Conservation (phyloP, 768 basidiomycete genomes). For the Boletus sp. region DNA sequence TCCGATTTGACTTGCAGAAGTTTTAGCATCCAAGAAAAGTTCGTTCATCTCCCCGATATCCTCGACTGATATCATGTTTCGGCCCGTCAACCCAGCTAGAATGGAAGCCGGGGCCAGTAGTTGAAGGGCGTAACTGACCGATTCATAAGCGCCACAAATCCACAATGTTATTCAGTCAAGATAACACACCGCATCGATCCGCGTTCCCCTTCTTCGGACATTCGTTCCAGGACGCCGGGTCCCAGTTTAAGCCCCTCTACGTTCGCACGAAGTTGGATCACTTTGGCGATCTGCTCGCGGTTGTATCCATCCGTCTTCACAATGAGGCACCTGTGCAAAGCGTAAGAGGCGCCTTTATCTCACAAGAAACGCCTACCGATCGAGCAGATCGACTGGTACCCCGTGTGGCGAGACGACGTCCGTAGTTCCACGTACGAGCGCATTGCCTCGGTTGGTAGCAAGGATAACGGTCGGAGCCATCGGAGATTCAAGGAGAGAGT, state of each 20-base stretch:
- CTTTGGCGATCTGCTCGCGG: conserved; percentile 80
- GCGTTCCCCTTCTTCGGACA: conserved; percentile 80
- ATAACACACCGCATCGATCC: conserved; percentile 70
- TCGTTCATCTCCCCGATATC: conserved; percentile 94
- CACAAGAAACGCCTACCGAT: conserved; percentile 55
- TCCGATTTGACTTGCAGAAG: conserved; percentile 57
- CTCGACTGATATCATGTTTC: conserved; percentile 78
- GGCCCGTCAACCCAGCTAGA: conserved; percentile 73
- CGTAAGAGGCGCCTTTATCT: conserved; percentile 8
- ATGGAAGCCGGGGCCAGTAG: conserved; percentile 90
- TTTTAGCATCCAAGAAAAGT: conserved; percentile 93
- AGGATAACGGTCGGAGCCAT: conserved; percentile 98
- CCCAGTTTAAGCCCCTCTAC: conserved; percentile 83
- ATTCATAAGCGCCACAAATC: conserved; percentile 8
- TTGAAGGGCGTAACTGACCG: conserved; percentile 80
- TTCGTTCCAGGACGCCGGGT: conserved; percentile 69
- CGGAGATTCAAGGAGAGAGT: conserved; percentile 90
- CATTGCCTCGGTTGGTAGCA: conserved; percentile 93
- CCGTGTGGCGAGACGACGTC: conserved; percentile 94
- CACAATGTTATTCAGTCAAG: conserved; percentile 2
- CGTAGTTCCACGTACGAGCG: conserved; percentile 88
- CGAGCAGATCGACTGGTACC: conserved; percentile 88
- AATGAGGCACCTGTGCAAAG: conserved; percentile 73
- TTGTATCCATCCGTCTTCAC: conserved; percentile 88
- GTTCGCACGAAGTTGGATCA: conserved; percentile 81